Conservation (phyloP, 2,329 filamentous ascomycete genomes). For the Penicillium sp. region DNA sequence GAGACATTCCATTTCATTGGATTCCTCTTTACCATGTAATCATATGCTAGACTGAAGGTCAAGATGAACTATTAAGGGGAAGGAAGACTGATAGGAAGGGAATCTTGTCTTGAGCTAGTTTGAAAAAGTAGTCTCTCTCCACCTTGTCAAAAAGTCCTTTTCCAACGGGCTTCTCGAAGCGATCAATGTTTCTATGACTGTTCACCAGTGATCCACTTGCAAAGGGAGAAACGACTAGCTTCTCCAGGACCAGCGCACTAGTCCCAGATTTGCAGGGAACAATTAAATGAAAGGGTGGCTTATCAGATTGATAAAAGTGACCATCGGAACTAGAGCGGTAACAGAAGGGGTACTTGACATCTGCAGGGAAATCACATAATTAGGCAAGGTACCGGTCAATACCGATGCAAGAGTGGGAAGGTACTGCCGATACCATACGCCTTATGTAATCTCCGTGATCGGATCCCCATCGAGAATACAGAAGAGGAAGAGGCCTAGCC, state of each 20-base stretch:
- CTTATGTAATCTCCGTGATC: conserved; percentile 25
- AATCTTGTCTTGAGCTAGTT: too few relatives aligned
- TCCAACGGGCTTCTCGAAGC: conserved; percentile 14
- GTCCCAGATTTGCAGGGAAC: conserved; percentile 13
- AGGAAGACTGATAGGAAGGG: not conserved
- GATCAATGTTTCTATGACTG: not conserved
- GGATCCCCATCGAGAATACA: conserved; percentile 9
- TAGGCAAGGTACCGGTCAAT: not conserved
- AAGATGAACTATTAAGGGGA: too few relatives aligned
- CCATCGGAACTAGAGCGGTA: not conserved
- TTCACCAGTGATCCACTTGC: conserved; percentile 7
- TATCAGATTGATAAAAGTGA: conserved; percentile 24
- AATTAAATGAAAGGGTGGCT: conserved; percentile 2
- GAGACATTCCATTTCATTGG: not conserved
- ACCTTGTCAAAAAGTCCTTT: not conserved
- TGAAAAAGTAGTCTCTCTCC: too few relatives aligned
- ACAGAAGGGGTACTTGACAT: conserved; percentile 2
- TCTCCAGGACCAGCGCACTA: conserved; percentile 10
- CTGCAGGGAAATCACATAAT: not conserved
- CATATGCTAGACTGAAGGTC: not conserved
- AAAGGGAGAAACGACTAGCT: not conserved
- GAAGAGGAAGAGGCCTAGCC: not conserved
- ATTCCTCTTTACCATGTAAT: too few relatives aligned
- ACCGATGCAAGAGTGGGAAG: not conserved
- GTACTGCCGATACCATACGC: conserved; percentile 8